Evolutionary conservation across 2,329 filamentous ascomycete genomes (phyloP).

Genomic region (Curvularia verruculosa): DNA sequence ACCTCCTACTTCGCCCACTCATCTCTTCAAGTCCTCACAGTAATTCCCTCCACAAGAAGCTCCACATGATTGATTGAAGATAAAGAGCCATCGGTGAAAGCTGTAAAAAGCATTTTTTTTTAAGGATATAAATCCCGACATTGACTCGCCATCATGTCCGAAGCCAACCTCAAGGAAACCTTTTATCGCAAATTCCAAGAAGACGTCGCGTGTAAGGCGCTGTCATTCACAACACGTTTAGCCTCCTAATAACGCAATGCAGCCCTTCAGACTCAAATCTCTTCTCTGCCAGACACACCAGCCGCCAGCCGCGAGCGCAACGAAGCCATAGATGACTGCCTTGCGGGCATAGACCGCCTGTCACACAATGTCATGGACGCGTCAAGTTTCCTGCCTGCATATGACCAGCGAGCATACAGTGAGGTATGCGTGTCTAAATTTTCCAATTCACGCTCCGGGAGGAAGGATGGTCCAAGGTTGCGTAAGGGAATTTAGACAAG

Average conservation of each 20-base stretch:
- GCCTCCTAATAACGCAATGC: conserved; percentile 17
- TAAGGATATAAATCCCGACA: conserved; percentile 13
- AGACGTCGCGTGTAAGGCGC: conserved; percentile 68
- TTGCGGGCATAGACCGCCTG: conserved; percentile 78
- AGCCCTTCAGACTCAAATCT: conserved; percentile 81
- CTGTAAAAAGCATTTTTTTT: too few species aligned
- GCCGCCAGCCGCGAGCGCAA: conserved; percentile 73
- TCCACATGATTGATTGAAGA: background rate
- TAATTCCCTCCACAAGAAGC: background rate
- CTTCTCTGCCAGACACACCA: conserved; percentile 65
- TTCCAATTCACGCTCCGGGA: conserved; percentile 78
- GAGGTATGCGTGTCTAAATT: conserved; percentile 80
- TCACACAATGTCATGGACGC: conserved; percentile 87
- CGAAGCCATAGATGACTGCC: conserved; percentile 79
- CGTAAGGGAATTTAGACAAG: too few species aligned
- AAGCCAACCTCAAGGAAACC: conserved; percentile 67
- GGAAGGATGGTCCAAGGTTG: conserved; percentile 49
- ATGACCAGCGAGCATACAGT: conserved; percentile 86
- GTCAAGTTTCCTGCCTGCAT: conserved; percentile 79
- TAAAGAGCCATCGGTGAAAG: background rate
- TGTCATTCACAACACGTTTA: background rate
- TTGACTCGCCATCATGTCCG: conserved; percentile 19
- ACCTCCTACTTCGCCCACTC: conserved; percentile 5
- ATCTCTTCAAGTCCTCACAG: background rate
- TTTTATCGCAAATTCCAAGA: conserved; percentile 86